A percentile compares a stretch with the other conserved stretches of the same genome.
phyloP scores from a whole-genome alignment of 805 yeast genomes.

The Candida yuanshanica region DNA sequence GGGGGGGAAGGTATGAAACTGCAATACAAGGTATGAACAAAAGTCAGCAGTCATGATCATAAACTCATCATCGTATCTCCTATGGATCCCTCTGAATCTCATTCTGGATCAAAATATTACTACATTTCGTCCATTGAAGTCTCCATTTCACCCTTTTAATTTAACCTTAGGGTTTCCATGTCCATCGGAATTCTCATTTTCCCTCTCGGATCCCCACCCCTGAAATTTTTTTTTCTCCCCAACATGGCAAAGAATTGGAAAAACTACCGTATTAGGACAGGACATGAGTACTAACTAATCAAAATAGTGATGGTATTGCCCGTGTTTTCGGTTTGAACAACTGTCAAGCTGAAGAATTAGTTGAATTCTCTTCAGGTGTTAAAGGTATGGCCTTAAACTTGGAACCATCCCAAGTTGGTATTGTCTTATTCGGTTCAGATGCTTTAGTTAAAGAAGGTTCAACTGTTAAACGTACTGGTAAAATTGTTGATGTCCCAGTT shows the following conservation, averaged over 20 bases:
- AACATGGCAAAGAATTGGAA: not conserved
- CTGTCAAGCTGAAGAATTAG: constrained; percentile 99
- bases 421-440: constrained; percentile 99
- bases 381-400: constrained; percentile 99
- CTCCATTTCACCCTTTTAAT: too few relatives aligned
- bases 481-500: constrained; percentile 98
- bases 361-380: constrained; percentile 98
- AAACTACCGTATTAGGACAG: not conserved
- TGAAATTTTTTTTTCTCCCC: constrained; percentile 6
- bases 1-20: too few relatives aligned
- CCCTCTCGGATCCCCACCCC: not conserved
- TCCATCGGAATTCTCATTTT: not conserved
- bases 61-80: too few relatives aligned
- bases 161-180: too few relatives aligned
- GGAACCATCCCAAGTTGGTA: constrained; percentile 99
- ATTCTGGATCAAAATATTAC: too few relatives aligned
- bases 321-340: constrained; percentile 99
- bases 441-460: constrained; percentile 98
- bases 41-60: too few relatives aligned
- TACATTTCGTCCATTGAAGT: too few relatives aligned
- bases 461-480: constrained; percentile 99
- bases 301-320: constrained; percentile 97
- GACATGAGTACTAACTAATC: constrained; percentile 31
- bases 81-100: too few relatives aligned
- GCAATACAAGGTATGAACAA: too few relatives aligned